Evolutionary conservation across 2,329 filamentous ascomycete genomes (phyloP).

Genomic region (Penicillium sp.): DNA sequence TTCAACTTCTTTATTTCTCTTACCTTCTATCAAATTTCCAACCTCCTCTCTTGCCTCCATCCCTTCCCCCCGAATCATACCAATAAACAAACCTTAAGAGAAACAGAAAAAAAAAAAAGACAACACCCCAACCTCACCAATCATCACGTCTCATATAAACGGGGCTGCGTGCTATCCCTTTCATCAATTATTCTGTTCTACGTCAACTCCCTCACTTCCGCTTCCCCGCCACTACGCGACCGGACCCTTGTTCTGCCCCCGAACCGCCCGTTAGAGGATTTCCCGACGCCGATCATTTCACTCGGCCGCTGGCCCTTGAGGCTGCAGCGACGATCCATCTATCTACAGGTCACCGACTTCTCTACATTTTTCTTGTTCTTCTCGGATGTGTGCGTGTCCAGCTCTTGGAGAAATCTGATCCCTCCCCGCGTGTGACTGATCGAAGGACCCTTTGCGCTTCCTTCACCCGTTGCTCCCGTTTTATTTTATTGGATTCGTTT

Average conservation of each 20-base stretch:
- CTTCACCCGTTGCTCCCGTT: background rate
- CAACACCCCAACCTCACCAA: background rate
- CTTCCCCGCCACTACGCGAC: slow-evolving; percentile 11
- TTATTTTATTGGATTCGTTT: background rate
- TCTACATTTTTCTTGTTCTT: background rate
- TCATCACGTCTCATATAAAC: background rate
- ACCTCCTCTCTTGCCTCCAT: background rate
- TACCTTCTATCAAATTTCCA: background rate
- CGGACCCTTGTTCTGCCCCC: slow-evolving; percentile 13
- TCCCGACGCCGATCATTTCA: slow-evolving; percentile 20
- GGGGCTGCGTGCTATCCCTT: background rate
- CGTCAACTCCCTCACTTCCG: slow-evolving; percentile 10
- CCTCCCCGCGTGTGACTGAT: slow-evolving; percentile 12
- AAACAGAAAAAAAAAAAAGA: background rate
- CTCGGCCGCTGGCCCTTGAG: slow-evolving; percentile 17
- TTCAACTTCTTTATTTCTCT: background rate
- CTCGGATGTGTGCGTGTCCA: slow-evolving; percentile 10
- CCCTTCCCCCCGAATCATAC: background rate
- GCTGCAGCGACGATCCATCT: slow-evolving; percentile 22
- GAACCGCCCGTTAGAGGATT: slow-evolving; percentile 8
- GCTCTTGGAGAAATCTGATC: background rate
- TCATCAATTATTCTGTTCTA: slow-evolving; percentile 11
- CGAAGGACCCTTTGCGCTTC: background rate
- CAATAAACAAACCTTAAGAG: background rate
- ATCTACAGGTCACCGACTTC: slow-evolving; percentile 11